These are phyloP conservation scores for Zymoseptoria brevis DNA, from an alignment of 2,329 filamentous ascomycete species.

Conservation along the genomic window DNA sequence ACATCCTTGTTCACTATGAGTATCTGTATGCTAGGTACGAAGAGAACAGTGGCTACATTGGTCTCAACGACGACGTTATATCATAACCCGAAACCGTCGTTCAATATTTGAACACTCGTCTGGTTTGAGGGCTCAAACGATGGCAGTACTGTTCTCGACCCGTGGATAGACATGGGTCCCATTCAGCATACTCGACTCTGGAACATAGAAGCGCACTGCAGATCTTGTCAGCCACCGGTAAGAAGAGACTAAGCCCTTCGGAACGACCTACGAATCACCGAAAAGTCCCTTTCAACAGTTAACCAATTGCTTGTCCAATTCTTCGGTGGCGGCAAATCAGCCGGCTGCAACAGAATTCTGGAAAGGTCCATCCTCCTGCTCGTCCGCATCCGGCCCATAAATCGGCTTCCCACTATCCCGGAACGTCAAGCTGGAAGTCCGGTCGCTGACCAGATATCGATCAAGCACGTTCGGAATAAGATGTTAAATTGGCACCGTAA, in stretches of 20 bases:
- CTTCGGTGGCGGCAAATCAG: conserved; percentile 10
- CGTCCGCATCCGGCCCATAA: conserved; percentile 4
- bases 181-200: conserved; percentile 6
- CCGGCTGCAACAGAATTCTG: conserved; percentile 13
- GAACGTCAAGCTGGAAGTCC: conserved; percentile 12
- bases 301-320: conserved; percentile 20
- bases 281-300: neutral
- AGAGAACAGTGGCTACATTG: no score
- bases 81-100: no score
- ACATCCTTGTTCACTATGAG: neutral
- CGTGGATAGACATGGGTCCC: conserved; percentile 10
- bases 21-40: no score
- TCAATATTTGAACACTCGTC: neutral
- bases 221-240: conserved; percentile 1
- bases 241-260: no score
- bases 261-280: no score
- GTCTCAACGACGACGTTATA: no score
- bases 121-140: neutral
- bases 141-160: neutral
- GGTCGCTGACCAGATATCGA: conserved; percentile 14
- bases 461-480: conserved; percentile 13
- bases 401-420: conserved; percentile 8
- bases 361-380: conserved; percentile 4
- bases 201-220: conserved; percentile 10
- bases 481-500: conserved; percentile 10